Evolutionary conservation across 2,329 filamentous ascomycete species (phyloP).

Genomic region (Aspergillus ibericus): DNA sequence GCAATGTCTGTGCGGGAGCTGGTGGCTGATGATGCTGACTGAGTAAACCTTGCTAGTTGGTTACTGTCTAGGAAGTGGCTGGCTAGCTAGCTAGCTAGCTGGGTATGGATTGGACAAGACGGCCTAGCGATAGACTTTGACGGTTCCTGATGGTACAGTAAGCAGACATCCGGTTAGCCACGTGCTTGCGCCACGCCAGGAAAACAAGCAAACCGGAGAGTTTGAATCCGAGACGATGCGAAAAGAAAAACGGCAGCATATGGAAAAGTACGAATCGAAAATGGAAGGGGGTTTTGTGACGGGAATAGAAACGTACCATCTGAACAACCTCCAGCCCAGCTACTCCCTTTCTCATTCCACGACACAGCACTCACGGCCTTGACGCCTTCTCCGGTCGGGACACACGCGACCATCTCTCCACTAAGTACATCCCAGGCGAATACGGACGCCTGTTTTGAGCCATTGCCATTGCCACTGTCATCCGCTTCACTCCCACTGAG

Average conservation of each 20-base stretch:
- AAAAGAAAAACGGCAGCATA: background rate
- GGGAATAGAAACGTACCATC: slow-evolving; percentile 35
- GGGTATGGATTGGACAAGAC: background rate
- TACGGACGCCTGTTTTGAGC: slow-evolving; percentile 29
- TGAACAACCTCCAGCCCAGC: slow-evolving; percentile 44
- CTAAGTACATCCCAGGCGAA: slow-evolving; percentile 79
- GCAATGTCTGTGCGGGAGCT: background rate
- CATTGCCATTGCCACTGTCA: slow-evolving; percentile 13
- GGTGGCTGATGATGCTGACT: background rate
- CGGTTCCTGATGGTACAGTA: slow-evolving; percentile 15
- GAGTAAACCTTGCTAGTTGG: background rate
- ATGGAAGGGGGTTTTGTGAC: background rate
- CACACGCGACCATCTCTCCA: slow-evolving; percentile 64
- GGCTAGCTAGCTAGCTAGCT: background rate
- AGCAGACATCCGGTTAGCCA: slow-evolving; percentile 3
- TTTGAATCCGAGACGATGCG: background rate
- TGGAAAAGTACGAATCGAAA: background rate
- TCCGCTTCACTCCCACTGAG: slow-evolving; percentile 74
- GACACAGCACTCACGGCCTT: slow-evolving; percentile 47
- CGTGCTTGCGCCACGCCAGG: background rate
- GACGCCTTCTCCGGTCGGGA: slow-evolving; percentile 48
- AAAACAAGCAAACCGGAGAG: background rate
- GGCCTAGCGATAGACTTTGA: slow-evolving; percentile 20
- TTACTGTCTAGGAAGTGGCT: background rate
- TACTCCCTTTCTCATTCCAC: slow-evolving; percentile 44